Base-by-base conservation (phyloP, 129 eudicot genomes). In the Cynara cardunculus region DNA sequence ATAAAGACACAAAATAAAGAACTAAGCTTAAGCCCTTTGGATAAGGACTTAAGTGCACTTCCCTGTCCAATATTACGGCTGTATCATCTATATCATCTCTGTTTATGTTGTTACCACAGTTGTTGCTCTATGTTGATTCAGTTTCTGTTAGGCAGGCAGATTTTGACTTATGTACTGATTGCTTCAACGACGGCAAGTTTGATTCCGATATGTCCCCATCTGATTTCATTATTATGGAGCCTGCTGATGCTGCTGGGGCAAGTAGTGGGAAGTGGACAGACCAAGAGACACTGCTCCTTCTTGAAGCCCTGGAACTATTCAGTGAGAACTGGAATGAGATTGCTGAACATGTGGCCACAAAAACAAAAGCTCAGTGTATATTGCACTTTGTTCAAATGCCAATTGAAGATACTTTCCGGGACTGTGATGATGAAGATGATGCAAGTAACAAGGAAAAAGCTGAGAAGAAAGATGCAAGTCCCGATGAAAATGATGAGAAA, bases 271-370 rank as follows among this genome's bases (percentile, higher is more conserved):
- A 89, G 46, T 96, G 99, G 99, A 92, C 99, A 25, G 98, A 96
- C 86, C 99, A 96, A 84, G 99, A 96, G 80, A 96, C 98, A 56
- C 89, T 96, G 56, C 91, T 96, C 18, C 97, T 96, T 68, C 99
- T 96, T 64, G 99, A 96, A 91, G 99, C 99, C 39, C 69, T 96
- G 78, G 96, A 96, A 83, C 90, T 96, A 12, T 96, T 80, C 74
- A 91, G 82, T 53, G 99, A 96, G 80, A 96, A 96, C 80, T 96
- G 99, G 99, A 96, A 88, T 74, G 99, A 96, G 79, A 96, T 96
- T 49, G 99, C 99, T 67, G 99, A 96, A 90, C 99, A 96, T 86
- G 99, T 96, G 7, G 99, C 99, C 32, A 96, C 99, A 46, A 96
- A 96, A 83, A 96, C 98, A 68, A 96, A 91, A 84, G 91, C 99